A percentile compares a stretch with the other conserved stretches of the same genome.
Conservation (phyloP, 2,329 filamentous ascomycete species). For the Orbilia quercus region DNA sequence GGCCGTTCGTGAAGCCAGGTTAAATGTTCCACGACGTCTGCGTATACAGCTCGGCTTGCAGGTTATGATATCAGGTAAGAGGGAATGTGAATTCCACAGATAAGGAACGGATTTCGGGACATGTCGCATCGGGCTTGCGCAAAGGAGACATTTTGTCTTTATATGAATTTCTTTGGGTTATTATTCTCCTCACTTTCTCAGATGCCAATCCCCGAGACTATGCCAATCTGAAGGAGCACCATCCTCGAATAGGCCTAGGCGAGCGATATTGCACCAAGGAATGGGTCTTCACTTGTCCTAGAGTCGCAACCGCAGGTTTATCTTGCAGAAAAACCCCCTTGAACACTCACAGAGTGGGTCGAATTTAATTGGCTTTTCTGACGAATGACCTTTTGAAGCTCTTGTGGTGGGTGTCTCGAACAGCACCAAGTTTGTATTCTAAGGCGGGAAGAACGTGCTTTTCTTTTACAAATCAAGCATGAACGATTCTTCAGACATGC, state of each 20-base stretch:
- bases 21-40: slow-evolving; percentile 19
- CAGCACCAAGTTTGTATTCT: slow-evolving; percentile 8
- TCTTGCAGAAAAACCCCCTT: slow-evolving; percentile 45
- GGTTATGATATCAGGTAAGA: slow-evolving; percentile 8
- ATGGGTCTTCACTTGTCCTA: slow-evolving; percentile 25
- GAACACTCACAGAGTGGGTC: slow-evolving; percentile 22
- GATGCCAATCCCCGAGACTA: too few species aligned
- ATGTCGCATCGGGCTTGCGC: slow-evolving; percentile 35
- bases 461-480: slow-evolving; percentile 32
- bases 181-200: slow-evolving; percentile 41
- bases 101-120: slow-evolving; percentile 13
- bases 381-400: slow-evolving; percentile 30
- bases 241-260: slow-evolving; percentile 51
- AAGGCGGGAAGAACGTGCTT: slow-evolving; percentile 1
- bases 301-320: slow-evolving; percentile 36
- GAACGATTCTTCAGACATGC: slow-evolving; percentile 27
- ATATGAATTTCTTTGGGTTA: slow-evolving; percentile 34
- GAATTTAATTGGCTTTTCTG: slow-evolving; percentile 18
- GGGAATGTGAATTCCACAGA: slow-evolving; percentile 10
- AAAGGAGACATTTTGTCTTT: slow-evolving; percentile 49
- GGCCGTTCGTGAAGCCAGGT: slow-evolving; percentile 24
- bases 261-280: slow-evolving; percentile 3
- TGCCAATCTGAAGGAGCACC: slow-evolving; percentile 44
- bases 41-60: slow-evolving; percentile 5
- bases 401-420: slow-evolving; percentile 21